Evolutionary conservation across 139 green algal genomes (phyloP), one percentile per base, ranked within the genome.

Genomic region (Diplosphaera chodatii): DNA sequence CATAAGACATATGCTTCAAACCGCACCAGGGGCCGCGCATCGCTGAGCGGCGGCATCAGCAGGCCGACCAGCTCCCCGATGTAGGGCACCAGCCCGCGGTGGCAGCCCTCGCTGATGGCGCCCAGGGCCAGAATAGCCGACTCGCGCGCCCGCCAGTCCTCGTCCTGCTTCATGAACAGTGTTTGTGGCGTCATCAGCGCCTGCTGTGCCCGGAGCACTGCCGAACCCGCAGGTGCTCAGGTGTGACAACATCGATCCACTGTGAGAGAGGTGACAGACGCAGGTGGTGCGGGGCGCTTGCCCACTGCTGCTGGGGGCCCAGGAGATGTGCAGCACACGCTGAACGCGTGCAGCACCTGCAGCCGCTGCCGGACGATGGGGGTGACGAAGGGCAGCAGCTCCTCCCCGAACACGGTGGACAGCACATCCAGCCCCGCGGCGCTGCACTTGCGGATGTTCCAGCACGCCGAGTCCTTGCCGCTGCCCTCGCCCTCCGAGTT

Each of bases 371-470:
- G 76, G 29, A 98, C 87, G 27, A 96, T 90, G 21, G 94, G 94
- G 67, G 96, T 83, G 27, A 99, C 82, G 34, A 96, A 79, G 15
- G 91, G 90, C 64, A 99, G 86, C 67, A 99, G 77, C 64, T 96
- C 91, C 56, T 96, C 91, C 4, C 85, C 82, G 67, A 89, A 94
- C 31, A 79, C 73, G 31, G 83, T 90, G 55, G 83, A 90, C 32
- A 98, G 81, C 37, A 91, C 84, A 71, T 98, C 94, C 55, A 98
- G 82, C 5, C 88, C 93, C 21, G 91, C 89, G 21, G 94, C 94
- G 31, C 74, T 87, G 84, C 86, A 92, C 69, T 94, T 93, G 32
- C 94, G 82, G 63, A 98, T 81, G 76, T 96, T 98, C 94, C 94
- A 98, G 22, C 74, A 48, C 4, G 59, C 68, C 3, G 78, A 59